These are phyloP conservation scores for Fomitopsis betulina DNA, from an alignment of 1,284 basidiomycete genomes.

Conservation along the genomic window DNA sequence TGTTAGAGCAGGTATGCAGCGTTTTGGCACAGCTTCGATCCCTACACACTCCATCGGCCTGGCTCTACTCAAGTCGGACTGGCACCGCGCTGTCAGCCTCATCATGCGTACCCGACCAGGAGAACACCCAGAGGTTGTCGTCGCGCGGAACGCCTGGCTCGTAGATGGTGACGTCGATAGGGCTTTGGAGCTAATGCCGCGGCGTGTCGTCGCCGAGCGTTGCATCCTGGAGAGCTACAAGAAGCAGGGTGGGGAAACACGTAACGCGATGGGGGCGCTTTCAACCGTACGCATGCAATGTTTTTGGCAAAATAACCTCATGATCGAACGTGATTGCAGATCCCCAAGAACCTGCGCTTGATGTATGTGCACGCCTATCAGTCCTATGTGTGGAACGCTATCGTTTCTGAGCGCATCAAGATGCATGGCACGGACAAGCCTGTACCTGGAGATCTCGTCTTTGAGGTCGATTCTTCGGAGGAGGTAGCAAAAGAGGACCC, in stretches of 20 bases:
- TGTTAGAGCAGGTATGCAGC: constrained; percentile 79
- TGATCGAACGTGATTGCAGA: constrained; percentile 45
- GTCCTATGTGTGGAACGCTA: constrained; percentile 97
- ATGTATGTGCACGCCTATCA: constrained; percentile 99
- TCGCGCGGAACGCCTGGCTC: constrained; percentile 80
- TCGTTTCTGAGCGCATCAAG: constrained; percentile 89
- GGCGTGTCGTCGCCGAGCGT: constrained; percentile 88
- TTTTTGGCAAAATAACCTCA: constrained; percentile 10
- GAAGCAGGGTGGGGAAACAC: constrained; percentile 70
- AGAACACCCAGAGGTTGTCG: constrained; percentile 83
- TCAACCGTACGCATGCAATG: constrained; percentile 58
- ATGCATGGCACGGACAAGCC: constrained; percentile 73
- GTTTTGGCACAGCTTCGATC: constrained; percentile 95
- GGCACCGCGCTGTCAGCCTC: constrained; percentile 82
- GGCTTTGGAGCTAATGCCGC: constrained; percentile 81
- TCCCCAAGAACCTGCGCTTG: constrained; percentile 89
- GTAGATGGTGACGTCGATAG: constrained; percentile 72
- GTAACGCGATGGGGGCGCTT: constrained; percentile 83
- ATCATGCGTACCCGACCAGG: constrained; percentile 81
- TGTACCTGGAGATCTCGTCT: constrained; percentile 86
- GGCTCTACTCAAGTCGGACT: constrained; percentile 83
- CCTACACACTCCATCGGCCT: constrained; percentile 95
- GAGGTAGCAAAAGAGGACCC: constrained; percentile 36
- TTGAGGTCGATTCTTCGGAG: constrained; percentile 39
- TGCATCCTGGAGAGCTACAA: constrained; percentile 89